Evolutionary conservation across 1,139 yeast genomes (phyloP).

Genomic region (Kodamaea ohmeri): DNA sequence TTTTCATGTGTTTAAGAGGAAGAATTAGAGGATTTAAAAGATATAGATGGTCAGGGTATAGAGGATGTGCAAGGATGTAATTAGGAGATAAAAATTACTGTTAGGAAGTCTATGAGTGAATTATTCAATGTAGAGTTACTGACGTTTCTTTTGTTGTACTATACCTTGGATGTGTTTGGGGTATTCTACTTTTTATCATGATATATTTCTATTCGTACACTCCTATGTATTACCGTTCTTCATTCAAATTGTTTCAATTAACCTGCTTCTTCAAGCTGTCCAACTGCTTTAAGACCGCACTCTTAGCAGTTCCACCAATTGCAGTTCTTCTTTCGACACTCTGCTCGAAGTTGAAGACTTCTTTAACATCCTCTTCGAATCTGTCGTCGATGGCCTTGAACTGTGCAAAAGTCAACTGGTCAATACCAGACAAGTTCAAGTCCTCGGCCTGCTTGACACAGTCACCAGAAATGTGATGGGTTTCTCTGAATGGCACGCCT

Average conservation of each 20-base stretch:
- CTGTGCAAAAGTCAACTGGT: constrained; percentile 73
- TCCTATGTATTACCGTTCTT: background rate
- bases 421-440: constrained; percentile 70
- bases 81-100: no score
- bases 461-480: constrained; percentile 97
- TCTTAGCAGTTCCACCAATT: constrained; percentile 93
- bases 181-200: background rate
- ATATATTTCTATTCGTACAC: no score
- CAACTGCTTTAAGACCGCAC: constrained; percentile 81
- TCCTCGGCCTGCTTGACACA: constrained; percentile 92
- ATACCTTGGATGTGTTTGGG: background rate
- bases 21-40: no score
- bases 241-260: background rate
- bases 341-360: constrained; percentile 84
- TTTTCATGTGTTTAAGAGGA: no score
- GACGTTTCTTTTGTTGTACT: no score
- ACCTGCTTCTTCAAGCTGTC: constrained; percentile 29
- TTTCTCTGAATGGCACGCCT: constrained; percentile 98
- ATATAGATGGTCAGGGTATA: no score
- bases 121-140: no score
- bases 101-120: no score
- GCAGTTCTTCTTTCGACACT: constrained; percentile 97
- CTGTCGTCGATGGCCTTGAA: constrained; percentile 75
- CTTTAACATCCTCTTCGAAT: constrained; percentile 76
- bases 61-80: no score